phyloP scores from a whole-genome alignment of 306 rosid species.

The Morella rubra region DNA sequence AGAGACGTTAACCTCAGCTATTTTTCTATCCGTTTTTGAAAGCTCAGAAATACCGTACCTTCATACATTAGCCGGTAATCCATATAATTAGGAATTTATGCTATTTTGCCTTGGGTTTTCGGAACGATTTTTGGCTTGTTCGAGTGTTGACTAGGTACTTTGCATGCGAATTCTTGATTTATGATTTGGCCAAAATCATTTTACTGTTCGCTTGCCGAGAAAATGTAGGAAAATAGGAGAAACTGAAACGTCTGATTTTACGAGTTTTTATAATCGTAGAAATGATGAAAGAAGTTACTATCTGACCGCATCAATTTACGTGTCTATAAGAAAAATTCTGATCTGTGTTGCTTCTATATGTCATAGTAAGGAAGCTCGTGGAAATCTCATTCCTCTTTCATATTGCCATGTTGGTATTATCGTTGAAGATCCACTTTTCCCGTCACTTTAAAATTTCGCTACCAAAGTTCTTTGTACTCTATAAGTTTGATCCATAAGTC shows the following conservation, averaged over 20 bases:
- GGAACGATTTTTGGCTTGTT: not conserved
- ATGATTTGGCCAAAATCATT: not conserved
- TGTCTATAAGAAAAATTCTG: not conserved
- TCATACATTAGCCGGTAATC: not conserved
- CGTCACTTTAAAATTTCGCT: not conserved
- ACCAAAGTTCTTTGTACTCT: not conserved
- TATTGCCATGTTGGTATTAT: not conserved
- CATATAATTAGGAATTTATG: not conserved
- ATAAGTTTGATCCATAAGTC: not conserved
- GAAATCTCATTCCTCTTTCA: not conserved
- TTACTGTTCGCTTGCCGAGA: not conserved
- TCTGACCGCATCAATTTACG: not conserved
- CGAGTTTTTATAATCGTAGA: not conserved
- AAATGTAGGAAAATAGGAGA: not conserved
- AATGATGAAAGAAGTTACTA: not conserved
- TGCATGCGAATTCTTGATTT: not conserved
- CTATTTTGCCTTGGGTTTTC: not conserved
- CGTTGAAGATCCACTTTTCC: not conserved
- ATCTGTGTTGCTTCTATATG: not conserved
- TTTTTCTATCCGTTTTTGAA: too few species aligned
- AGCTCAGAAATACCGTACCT: not conserved
- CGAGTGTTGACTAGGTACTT: not conserved
- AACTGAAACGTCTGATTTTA: not conserved
- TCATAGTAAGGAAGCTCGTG: not conserved
- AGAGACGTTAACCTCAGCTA: not conserved